Conservation (phyloP, 805 yeast genomes). For the Spathaspora hagerdaliae region DNA sequence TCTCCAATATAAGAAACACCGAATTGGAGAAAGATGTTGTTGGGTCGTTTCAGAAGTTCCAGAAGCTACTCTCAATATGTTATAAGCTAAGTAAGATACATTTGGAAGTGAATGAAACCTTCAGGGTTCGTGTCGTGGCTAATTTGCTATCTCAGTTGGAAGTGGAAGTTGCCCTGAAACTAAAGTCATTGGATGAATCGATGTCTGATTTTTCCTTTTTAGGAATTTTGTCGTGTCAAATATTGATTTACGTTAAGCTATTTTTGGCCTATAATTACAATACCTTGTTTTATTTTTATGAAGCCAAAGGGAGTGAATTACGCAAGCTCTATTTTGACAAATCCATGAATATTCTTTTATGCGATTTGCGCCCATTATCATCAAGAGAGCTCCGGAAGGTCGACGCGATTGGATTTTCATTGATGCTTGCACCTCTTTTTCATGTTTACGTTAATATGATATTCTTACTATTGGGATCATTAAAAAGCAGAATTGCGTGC, state of each 20-base stretch:
- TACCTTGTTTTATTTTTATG: slow-evolving; percentile 1
- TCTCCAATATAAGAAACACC: slow-evolving; percentile 6
- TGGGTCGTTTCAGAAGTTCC: slow-evolving; percentile 1
- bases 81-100: slow-evolving; percentile 1
- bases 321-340: background rate
- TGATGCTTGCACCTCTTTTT: background rate
- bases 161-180: background rate
- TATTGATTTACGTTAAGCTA: slow-evolving; percentile 1
- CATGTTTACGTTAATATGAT: background rate
- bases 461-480: background rate
- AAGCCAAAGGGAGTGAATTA: background rate
- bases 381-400: background rate
- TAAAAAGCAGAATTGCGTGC: background rate
- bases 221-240: background rate
- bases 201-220: background rate
- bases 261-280: slow-evolving; percentile 1
- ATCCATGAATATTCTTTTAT: background rate
- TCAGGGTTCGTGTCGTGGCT: background rate
- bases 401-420: background rate
- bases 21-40: slow-evolving; percentile 7
- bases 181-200: background rate
- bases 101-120: slow-evolving; percentile 1
- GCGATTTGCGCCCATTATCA: background rate
- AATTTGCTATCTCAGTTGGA: slow-evolving; percentile 2
- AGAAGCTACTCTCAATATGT: background rate